These are phyloP conservation scores for Gremmenia infestans DNA, from an alignment of 2,329 filamentous ascomycete species.

Conservation along the genomic window DNA sequence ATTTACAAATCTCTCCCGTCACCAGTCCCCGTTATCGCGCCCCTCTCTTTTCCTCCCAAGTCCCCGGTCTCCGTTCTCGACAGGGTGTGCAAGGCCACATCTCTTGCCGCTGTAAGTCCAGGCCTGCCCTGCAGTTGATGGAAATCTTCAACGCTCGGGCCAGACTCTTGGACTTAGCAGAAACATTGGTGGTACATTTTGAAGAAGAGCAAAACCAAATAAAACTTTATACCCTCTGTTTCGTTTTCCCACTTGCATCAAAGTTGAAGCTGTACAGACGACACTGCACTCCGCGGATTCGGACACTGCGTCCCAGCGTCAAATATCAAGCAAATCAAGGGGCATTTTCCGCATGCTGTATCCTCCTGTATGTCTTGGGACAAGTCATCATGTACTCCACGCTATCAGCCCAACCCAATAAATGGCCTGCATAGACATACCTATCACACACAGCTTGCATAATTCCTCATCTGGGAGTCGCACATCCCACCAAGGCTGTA, in stretches of 20 bases:
- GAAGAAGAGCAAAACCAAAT: not conserved
- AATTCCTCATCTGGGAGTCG: too few species aligned
- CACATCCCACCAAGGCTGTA: not conserved
- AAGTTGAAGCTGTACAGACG: too few species aligned
- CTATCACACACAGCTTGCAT: too few species aligned
- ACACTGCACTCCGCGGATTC: too few species aligned
- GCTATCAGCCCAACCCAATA: too few species aligned
- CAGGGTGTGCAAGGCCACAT: slow-evolving; percentile 14
- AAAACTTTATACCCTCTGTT: not conserved
- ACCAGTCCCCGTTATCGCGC: slow-evolving; percentile 11
- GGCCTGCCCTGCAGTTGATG: not conserved
- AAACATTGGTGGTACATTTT: slow-evolving; percentile 18
- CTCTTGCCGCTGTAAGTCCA: slow-evolving; percentile 5
- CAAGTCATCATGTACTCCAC: too few species aligned
- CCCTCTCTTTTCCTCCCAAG: not conserved
- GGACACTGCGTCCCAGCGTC: too few species aligned
- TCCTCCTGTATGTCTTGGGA: too few species aligned
- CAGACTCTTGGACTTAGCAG: slow-evolving; percentile 13
- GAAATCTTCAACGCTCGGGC: slow-evolving; percentile 4
- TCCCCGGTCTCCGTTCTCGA: not conserved
- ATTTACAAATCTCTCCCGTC: slow-evolving; percentile 7
- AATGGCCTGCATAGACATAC: too few species aligned
- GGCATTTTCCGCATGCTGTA: too few species aligned
- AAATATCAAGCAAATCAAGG: too few species aligned
- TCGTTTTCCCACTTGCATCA: not conserved